phyloP scores from a whole-genome alignment of 2,329 filamentous ascomycete genomes.

The Diaporthe capsici region DNA sequence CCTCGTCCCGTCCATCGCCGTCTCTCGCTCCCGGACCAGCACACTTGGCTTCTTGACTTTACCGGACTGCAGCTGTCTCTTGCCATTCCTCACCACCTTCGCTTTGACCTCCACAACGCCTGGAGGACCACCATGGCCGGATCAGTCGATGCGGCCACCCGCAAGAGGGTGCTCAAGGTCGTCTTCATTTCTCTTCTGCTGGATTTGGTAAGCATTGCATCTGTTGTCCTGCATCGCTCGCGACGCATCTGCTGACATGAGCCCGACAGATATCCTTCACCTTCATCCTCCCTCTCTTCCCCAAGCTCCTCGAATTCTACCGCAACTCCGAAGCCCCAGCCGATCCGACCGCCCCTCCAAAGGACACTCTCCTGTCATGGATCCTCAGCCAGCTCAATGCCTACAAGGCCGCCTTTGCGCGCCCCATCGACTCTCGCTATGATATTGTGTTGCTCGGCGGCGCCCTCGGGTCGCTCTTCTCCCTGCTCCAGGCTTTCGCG shows the following conservation, averaged over 20 bases:
- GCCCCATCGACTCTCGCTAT: constrained; percentile 95
- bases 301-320: constrained; percentile 96
- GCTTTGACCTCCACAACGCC: background rate
- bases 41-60: background rate
- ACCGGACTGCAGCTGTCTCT: background rate
- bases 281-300: constrained; percentile 97
- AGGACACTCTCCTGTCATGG: constrained; percentile 78
- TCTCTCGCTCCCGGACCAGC: constrained; percentile 3
- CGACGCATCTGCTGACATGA: constrained; percentile 36
- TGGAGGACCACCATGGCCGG: constrained; percentile 53
- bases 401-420: constrained; percentile 94
- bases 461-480: constrained; percentile 92
- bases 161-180: constrained; percentile 88
- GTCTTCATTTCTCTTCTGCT: constrained; percentile 91
- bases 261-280: constrained; percentile 89
- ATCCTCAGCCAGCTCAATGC: constrained; percentile 88
- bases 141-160: constrained; percentile 65
- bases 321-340: constrained; percentile 80
- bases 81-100: background rate
- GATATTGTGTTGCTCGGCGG: constrained; percentile 97
- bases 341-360: constrained; percentile 56
- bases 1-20: background rate
- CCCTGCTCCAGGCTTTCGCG: constrained; percentile 89
- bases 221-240: constrained; percentile 7
- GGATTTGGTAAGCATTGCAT: constrained; percentile 77